These are phyloP conservation scores for Zoysia matrella DNA, from an alignment of 202 grass and related monocot species.

Conservation along the genomic window DNA sequence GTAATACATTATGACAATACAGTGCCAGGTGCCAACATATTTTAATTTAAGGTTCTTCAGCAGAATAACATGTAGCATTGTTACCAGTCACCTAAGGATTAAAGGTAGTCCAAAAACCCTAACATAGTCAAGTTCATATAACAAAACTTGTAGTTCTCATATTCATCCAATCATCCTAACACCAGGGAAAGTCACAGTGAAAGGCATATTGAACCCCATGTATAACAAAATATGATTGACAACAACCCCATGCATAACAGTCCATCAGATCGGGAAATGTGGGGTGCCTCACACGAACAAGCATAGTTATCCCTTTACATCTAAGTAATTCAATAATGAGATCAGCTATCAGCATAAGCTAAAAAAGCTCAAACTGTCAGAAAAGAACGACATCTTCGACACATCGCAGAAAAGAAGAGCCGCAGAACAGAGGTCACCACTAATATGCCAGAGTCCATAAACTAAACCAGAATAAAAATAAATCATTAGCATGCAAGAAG, in stretches of 20 bases:
- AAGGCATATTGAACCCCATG: neutral
- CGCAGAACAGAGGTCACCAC: neutral
- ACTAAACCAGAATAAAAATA: slow-evolving; percentile 22
- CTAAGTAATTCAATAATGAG: slow-evolving; percentile 19
- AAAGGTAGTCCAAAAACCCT: neutral
- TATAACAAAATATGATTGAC: neutral
- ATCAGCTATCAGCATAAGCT: slow-evolving; percentile 8
- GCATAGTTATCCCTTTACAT: neutral
- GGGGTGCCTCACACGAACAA: neutral
- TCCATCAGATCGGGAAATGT: slow-evolving; percentile 18
- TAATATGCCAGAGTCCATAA: neutral
- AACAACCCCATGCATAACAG: neutral
- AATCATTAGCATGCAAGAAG: slow-evolving; percentile 25
- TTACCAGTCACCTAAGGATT: neutral
- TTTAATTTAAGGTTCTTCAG: neutral
- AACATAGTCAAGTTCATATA: neutral
- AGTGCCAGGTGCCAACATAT: slow-evolving; percentile 1
- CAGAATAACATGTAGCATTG: neutral
- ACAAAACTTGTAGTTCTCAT: neutral
- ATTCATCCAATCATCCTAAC: neutral
- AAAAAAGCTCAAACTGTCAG: neutral
- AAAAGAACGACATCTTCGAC: too few relatives aligned
- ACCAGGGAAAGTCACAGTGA: neutral
- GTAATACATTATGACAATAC: slow-evolving; percentile 1
- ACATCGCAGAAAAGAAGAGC: too few relatives aligned